Percentiles rank a stretch among this genome's conserved stretches.
These are phyloP conservation scores for Musa beccarii DNA, from an alignment of 176 grass and related monocot species.

Conservation along the genomic window DNA sequence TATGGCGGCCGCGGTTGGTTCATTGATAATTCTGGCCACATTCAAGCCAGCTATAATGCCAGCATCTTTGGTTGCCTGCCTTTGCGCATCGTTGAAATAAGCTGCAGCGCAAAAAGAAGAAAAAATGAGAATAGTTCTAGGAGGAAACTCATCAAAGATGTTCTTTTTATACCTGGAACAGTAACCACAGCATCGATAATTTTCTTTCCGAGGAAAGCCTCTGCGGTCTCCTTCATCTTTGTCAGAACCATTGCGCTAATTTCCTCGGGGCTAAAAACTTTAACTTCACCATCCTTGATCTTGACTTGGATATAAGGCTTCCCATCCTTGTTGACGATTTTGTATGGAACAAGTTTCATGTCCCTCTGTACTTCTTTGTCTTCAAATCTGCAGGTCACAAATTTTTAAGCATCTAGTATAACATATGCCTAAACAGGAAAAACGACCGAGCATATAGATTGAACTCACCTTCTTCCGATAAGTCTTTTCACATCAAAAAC, in stretches of 20 bases:
- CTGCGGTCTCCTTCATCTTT: constrained; percentile 64
- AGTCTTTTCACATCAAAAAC: constrained; percentile 60
- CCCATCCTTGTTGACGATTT: constrained; percentile 48
- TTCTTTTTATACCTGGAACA: constrained; percentile 30
- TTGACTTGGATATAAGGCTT: constrained; percentile 56
- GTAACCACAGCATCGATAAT: constrained; percentile 61
- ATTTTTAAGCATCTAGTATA: background rate
- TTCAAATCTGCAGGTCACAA: constrained; percentile 23
- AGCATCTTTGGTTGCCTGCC: constrained; percentile 71
- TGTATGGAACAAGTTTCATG: constrained; percentile 62
- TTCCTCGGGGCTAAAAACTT: constrained; percentile 60
- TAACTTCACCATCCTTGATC: constrained; percentile 42
- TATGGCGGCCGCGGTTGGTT: constrained; percentile 61
- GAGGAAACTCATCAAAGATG: background rate
- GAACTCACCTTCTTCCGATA: constrained; percentile 37
- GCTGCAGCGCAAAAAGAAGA: constrained; percentile 21
- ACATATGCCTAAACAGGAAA: background rate
- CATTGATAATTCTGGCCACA: constrained; percentile 48
- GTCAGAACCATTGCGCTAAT: constrained; percentile 61
- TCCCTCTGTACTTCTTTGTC: constrained; percentile 57
- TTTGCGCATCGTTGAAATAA: constrained; percentile 75
- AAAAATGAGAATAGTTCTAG: background rate
- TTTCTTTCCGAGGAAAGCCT: constrained; percentile 52
- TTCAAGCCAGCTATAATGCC: constrained; percentile 54
- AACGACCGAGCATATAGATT: background rate